Evolutionary conservation across 371 early-diverging fungal genomes (phyloP).

Genomic region (Coemansia sp.): DNA sequence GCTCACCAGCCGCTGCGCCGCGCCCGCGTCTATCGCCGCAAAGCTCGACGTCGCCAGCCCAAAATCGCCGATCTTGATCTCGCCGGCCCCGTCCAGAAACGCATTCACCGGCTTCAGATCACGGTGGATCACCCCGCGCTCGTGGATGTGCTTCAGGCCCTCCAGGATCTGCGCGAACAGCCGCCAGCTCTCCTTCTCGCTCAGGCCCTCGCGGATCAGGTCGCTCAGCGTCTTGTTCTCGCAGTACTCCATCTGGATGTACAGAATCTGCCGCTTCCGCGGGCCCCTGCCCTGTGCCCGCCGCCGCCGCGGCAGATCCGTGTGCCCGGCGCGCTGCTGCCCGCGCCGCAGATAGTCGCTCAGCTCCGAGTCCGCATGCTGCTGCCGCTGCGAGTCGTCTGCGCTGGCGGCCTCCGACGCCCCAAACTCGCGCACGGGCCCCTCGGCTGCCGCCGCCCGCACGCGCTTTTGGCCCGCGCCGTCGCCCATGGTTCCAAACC

Average conservation of each 20-base stretch:
- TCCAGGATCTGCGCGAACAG: constrained; percentile 81
- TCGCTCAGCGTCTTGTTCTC: constrained; percentile 35
- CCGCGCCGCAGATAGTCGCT: constrained; percentile 2
- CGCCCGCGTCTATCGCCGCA: constrained; percentile 29
- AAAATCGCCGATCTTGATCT: constrained; percentile 88
- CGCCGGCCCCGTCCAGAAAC: constrained; percentile 66
- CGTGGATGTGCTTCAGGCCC: constrained; percentile 84
- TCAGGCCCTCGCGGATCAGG: constrained; percentile 81
- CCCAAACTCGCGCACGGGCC: constrained; percentile 35
- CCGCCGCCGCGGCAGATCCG: neutral
- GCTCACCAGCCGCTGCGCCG: constrained; percentile 54
- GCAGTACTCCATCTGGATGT: constrained; percentile 95
- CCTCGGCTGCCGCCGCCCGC: constrained; percentile 9
- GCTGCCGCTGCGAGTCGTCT: constrained; percentile 1
- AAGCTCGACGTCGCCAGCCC: constrained; percentile 78
- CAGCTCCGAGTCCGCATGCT: neutral
- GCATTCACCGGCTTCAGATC: constrained; percentile 97
- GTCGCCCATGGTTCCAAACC: constrained; percentile 42
- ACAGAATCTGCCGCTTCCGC: constrained; percentile 56
- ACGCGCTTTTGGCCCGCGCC: constrained; percentile 6
- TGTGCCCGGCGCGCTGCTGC: constrained; percentile 2
- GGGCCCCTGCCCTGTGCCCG: neutral
- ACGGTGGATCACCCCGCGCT: constrained; percentile 92
- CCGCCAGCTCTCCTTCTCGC: constrained; percentile 55
- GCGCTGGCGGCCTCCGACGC: neutral